Conservation (phyloP, 2,329 filamentous ascomycete species). For the Aspergillus transmontanensis region DNA sequence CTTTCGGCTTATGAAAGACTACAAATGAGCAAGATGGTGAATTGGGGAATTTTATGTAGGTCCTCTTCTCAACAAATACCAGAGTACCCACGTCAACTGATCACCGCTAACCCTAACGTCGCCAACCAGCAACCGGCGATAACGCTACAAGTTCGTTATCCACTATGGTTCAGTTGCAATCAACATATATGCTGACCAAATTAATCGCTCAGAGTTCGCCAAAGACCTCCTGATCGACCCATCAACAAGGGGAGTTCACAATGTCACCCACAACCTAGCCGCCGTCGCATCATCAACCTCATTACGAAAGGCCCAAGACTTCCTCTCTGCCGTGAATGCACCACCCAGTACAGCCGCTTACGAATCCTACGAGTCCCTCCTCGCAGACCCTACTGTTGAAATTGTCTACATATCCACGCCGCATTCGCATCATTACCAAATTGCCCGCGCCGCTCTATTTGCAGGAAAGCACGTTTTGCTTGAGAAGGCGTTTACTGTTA, state of each 20-base stretch:
- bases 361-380: slow-evolving; percentile 75
- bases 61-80: too few relatives aligned
- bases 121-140: neutral
- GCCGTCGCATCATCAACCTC: slow-evolving; percentile 10
- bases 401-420: slow-evolving; percentile 83
- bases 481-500: slow-evolving; percentile 82
- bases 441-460: slow-evolving; percentile 72
- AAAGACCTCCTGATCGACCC: slow-evolving; percentile 8
- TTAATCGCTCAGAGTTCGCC: neutral
- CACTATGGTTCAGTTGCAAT: fast-evolving
- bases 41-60: neutral
- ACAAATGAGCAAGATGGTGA: neutral
- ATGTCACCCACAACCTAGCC: slow-evolving; percentile 1
- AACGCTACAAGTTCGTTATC: neutral
- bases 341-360: slow-evolving; percentile 45
- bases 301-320: neutral
- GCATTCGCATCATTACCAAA: slow-evolving; percentile 84
- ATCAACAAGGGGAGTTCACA: neutral
- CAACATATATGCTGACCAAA: neutral
- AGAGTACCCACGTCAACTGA: neutral
- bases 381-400: slow-evolving; percentile 71
- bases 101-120: neutral
- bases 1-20: too few relatives aligned
- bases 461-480: slow-evolving; percentile 81
- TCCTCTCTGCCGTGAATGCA: neutral